Evolutionary conservation across 2,329 filamentous ascomycete genomes (phyloP), one percentile per base, ranked within the genome.

Genomic region (Arthroderma uncinatum): DNA sequence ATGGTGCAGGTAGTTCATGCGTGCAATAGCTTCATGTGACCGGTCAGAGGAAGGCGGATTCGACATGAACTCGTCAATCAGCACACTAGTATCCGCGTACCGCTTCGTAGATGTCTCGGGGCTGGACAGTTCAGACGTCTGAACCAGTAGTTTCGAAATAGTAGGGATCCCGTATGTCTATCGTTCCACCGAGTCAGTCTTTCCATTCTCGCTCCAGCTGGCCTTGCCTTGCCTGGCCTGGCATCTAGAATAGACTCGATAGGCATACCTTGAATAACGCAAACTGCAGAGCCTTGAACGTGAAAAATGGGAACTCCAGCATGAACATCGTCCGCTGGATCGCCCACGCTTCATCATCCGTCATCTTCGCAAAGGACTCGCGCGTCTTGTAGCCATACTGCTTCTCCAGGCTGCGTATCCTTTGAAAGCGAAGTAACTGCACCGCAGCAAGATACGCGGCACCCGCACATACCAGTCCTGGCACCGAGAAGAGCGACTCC

Each of bases 1-100:
- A 21, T 69, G 68, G 66, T 86, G 84, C 2, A 87, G 71, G 64
- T 78, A 85, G 65, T 85, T 85, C 72, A 84, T 82, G 34, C 83
- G 78, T 2, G 82, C 78, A 50, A 86, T 74, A 2, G 79, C 80
- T n/a, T 76, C 71, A 2, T 71, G 68, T 4, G 71, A 68, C 2
- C 80, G 74, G 2, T 69, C 65, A 0, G 75, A 76, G 12, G 70
- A 65, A 0, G 76, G 75, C 4, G 71, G 64, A 56, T 77, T 70
- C 12, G 70, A 66, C 8, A 75, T 66, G 55, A 80, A 73, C 60
- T 79, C 76, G 1, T 61, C 58, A 8, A 79, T 66, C 3, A 79
- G 62, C 0, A 76, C 66, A 0, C 61, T 66, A 0, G 77, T 79
- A 62, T 79, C 77, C 0, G 71, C 70, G 54, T 74, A 75, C 1